Conservation (phyloP, 768 basidiomycete genomes). For the Cytidiella melzeri region DNA sequence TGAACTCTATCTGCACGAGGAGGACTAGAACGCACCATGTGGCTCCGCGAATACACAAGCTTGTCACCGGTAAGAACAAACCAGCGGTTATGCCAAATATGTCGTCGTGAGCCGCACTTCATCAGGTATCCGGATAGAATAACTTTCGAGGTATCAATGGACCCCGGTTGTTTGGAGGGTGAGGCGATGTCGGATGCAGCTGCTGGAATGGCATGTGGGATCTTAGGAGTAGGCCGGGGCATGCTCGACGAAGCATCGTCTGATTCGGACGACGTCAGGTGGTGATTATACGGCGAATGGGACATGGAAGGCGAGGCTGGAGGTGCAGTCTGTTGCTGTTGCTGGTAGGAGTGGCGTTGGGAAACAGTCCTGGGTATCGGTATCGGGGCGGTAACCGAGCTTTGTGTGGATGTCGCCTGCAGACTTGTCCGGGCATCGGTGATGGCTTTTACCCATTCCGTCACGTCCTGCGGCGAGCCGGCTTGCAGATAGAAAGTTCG, state of each 20-base stretch:
- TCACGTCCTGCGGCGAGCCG: conserved; percentile 59
- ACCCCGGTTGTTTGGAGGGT: conserved; percentile 34
- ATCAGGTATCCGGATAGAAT: conserved; percentile 89
- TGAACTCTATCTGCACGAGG: conserved; percentile 14
- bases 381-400: conserved; percentile 37
- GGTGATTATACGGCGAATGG: conserved; percentile 35
- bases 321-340: conserved; percentile 16
- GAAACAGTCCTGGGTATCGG: conserved; percentile 25
- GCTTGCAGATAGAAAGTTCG: conserved; percentile 93
- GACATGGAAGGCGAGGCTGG: conserved; percentile 42
- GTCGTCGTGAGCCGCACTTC: conserved; percentile 92
- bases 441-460: conserved; percentile 79
- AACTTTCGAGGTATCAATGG: conserved; percentile 64
- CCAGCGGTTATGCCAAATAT: conserved; percentile 96
- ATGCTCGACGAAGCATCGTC: conserved; percentile 57
- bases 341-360: background rate
- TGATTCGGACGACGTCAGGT: conserved; percentile 72
- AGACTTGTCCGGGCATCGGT: conserved; percentile 68
- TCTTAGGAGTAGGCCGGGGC: conserved; percentile 26
- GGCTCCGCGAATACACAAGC: conserved; percentile 83
- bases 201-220: conserved; percentile 21
- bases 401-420: conserved; percentile 56
- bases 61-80: conserved; percentile 89
- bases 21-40: conserved; percentile 69
- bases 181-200: conserved; percentile 27